Conservation (phyloP, 768 basidiomycete genomes). For the Russula ochroleuca region DNA sequence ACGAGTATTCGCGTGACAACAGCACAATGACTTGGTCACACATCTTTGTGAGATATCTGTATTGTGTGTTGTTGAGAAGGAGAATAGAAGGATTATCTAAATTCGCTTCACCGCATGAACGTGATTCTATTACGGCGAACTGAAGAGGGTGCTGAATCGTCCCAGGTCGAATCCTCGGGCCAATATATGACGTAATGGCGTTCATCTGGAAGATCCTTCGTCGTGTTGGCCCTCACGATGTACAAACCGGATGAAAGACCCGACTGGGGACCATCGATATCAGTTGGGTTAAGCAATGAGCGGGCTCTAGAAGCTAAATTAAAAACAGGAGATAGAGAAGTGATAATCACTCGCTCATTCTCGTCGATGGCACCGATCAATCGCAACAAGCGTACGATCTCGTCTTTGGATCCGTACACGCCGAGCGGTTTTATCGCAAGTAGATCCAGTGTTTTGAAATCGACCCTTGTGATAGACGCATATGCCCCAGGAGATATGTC, state of each 20-base stretch:
- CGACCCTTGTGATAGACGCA: conserved; percentile 48
- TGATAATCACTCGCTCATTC: conserved; percentile 37
- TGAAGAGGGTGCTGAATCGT: conserved; percentile 44
- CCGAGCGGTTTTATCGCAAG: conserved; percentile 48
- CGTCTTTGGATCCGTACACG: conserved; percentile 51
- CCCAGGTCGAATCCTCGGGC: conserved; percentile 59
- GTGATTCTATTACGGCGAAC: conserved; percentile 52
- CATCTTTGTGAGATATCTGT: conserved; percentile 30
- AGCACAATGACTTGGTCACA: conserved; percentile 53
- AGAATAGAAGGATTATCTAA: neutral
- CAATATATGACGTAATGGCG: conserved; percentile 52
- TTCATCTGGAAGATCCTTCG: conserved; percentile 22
- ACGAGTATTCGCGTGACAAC: conserved; percentile 47
- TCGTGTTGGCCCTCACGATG: conserved; percentile 31
- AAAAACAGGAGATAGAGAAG: neutral
- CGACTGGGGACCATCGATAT: conserved; percentile 24
- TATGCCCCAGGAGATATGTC: conserved; percentile 48
- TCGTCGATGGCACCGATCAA: conserved; percentile 38
- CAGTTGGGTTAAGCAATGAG: conserved; percentile 25
- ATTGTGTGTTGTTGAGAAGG: neutral
- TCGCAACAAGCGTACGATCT: conserved; percentile 45
- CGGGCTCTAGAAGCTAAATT: conserved; percentile 23
- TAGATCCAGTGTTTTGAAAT: conserved; percentile 51
- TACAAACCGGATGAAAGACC: conserved; percentile 52
- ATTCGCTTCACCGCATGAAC: conserved; percentile 50